Conservation (phyloP, 306 rosid genomes). For the Prunus mume region DNA sequence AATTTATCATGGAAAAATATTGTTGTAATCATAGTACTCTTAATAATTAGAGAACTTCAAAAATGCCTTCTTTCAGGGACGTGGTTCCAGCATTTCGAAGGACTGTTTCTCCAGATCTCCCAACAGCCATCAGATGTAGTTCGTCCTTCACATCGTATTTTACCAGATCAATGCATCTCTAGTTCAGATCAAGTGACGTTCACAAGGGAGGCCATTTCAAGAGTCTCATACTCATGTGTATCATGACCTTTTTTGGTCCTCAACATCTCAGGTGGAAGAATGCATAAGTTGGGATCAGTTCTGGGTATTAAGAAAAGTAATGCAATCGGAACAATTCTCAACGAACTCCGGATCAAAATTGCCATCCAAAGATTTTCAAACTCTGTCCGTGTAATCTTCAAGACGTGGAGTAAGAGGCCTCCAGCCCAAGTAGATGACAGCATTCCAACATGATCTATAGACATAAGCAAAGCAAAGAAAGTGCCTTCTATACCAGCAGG, state of each 20-base stretch:
- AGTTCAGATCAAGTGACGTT: slow-evolving; percentile 3
- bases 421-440: slow-evolving; percentile 95
- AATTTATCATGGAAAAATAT: background rate
- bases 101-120: background rate
- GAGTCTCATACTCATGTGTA: slow-evolving; percentile 36
- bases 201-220: slow-evolving; percentile 76
- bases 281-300: slow-evolving; percentile 69
- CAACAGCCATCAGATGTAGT: background rate
- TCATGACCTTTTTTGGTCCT: slow-evolving; percentile 39
- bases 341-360: slow-evolving; percentile 69
- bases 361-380: slow-evolving; percentile 79
- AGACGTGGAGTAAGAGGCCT: slow-evolving; percentile 69
- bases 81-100: background rate
- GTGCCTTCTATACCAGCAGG: slow-evolving; percentile 95
- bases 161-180: background rate
- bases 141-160: background rate
- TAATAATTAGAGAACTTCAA: background rate
- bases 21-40: background rate
- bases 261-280: slow-evolving; percentile 48
- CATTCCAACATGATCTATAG: slow-evolving; percentile 80
- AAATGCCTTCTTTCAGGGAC: background rate
- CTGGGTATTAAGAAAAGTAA: slow-evolving; percentile 81
- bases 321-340: slow-evolving; percentile 63
- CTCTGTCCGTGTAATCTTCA: slow-evolving; percentile 65
- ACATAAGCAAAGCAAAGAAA: slow-evolving; percentile 91